A percentile compares a stretch with the other conserved stretches of the same genome.
These are phyloP conservation scores for Aphanoascus verrucosus DNA, from an alignment of 2,329 filamentous ascomycete species.

Conservation along the genomic window DNA sequence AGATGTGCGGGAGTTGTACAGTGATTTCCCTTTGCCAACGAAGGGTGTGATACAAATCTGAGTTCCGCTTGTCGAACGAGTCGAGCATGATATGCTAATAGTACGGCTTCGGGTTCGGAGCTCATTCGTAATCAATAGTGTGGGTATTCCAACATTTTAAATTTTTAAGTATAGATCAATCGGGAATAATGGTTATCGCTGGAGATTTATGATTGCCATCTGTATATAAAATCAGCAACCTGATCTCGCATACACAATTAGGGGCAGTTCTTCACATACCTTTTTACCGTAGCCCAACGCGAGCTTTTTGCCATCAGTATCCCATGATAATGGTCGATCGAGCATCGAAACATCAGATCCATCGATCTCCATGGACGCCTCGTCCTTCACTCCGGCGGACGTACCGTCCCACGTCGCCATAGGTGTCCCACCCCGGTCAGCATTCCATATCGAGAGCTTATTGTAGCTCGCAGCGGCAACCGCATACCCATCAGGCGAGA, in stretches of 20 bases:
- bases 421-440: slow-evolving; percentile 34
- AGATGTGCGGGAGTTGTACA: too few species aligned
- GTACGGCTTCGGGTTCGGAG: not conserved
- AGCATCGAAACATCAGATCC: slow-evolving; percentile 17
- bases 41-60: too few species aligned
- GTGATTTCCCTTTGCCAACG: too few species aligned
- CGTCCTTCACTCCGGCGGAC: slow-evolving; percentile 27
- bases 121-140: not conserved
- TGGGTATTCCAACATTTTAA: not conserved
- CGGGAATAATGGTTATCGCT: slow-evolving; percentile 24
- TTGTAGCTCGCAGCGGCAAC: slow-evolving; percentile 37
- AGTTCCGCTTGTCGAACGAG: too few species aligned
- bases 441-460: slow-evolving; percentile 38
- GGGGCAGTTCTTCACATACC: slow-evolving; percentile 27
- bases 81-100: too few species aligned
- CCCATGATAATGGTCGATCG: slow-evolving; percentile 41
- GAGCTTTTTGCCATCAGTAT: slow-evolving; percentile 44
- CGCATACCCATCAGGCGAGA: slow-evolving; percentile 40
- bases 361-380: slow-evolving; percentile 20
- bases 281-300: slow-evolving; percentile 41
- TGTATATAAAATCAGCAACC: slow-evolving; percentile 14
- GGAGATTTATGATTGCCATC: slow-evolving; percentile 33
- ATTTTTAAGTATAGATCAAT: not conserved
- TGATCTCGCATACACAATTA: not conserved
- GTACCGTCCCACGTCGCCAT: slow-evolving; percentile 34